phyloP scores from a whole-genome alignment of 129 eudicot species.

The Saposhnikovia divaricata region DNA sequence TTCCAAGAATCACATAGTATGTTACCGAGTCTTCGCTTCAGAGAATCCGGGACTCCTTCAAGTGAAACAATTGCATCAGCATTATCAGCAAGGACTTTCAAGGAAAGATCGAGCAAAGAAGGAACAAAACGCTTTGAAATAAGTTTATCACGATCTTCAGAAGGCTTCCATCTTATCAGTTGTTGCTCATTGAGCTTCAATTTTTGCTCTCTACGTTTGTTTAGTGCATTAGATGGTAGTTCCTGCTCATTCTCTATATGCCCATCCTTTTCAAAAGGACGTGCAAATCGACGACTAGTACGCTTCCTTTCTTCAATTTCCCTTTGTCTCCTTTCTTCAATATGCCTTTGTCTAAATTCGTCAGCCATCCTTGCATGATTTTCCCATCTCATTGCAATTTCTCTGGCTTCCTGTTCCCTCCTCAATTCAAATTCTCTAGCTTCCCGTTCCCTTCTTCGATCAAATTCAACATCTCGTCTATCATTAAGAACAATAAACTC shows the following conservation, averaged over 20 bases:
- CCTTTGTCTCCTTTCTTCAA: background rate
- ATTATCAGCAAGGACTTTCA: slow-evolving; percentile 42
- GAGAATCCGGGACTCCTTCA: slow-evolving; percentile 30
- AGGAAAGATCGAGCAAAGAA: slow-evolving; percentile 43
- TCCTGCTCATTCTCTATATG: background rate
- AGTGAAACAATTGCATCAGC: slow-evolving; percentile 43
- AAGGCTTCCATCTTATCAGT: slow-evolving; percentile 43
- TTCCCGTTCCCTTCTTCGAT: background rate
- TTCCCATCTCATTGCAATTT: background rate
- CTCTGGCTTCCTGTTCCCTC: background rate
- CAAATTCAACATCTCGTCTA: background rate
- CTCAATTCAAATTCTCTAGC: background rate
- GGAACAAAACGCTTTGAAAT: slow-evolving; percentile 23
- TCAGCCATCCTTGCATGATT: background rate
- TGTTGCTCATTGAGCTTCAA: slow-evolving; percentile 14
- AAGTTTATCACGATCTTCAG: background rate
- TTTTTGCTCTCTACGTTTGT: slow-evolving; percentile 21
- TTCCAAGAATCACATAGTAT: slow-evolving; percentile 33
- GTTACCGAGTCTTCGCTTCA: slow-evolving; percentile 30
- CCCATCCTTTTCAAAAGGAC: slow-evolving; percentile 6
- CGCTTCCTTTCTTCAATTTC: background rate
- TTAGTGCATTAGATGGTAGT: slow-evolving; percentile 21
- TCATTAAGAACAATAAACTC: background rate
- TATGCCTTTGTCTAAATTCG: background rate
- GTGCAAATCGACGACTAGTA: slow-evolving; percentile 16